Evolutionary conservation across 768 basidiomycete species (phyloP).

Genomic region (Rhodotorula kratochvilovae): DNA sequence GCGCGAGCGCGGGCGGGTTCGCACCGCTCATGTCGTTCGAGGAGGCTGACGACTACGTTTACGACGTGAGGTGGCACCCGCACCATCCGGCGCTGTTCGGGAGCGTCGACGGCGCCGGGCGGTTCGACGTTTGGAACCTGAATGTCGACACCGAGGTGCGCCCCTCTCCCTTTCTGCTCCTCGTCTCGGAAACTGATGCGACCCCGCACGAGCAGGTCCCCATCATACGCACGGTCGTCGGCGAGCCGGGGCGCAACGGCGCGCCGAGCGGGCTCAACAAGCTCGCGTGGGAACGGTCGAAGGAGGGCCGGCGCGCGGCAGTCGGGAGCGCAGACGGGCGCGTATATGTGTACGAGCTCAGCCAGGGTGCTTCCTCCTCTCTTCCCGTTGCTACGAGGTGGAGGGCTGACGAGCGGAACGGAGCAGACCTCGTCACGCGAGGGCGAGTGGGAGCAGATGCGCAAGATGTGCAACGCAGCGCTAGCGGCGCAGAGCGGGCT

Average conservation of each 20-base stretch:
- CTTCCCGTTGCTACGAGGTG: background rate
- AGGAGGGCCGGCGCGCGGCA: conserved; percentile 83
- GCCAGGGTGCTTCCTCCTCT: conserved; percentile 12
- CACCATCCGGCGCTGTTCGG: conserved; percentile 90
- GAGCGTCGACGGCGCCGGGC: conserved; percentile 86
- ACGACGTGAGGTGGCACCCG: conserved; percentile 98
- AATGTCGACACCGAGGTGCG: conserved; percentile 93
- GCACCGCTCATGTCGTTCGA: conserved; percentile 87
- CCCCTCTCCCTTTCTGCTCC: conserved; percentile 4
- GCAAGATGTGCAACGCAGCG: conserved; percentile 23
- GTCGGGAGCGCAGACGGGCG: conserved; percentile 88
- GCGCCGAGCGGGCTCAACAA: conserved; percentile 74
- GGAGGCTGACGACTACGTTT: conserved; percentile 96
- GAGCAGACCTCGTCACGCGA: conserved; percentile 29
- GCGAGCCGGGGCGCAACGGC: conserved; percentile 42
- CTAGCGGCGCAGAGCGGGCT: background rate
- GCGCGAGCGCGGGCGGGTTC: conserved; percentile 44
- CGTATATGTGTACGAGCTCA: conserved; percentile 88
- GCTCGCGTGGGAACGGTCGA: conserved; percentile 78
- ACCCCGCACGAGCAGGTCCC: conserved; percentile 68
- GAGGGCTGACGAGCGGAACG: too few species aligned
- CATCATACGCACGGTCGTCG: conserved; percentile 75
- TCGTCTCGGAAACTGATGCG: background rate
- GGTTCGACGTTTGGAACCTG: conserved; percentile 95
- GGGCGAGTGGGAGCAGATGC: conserved; percentile 38